A percentile compares a stretch with the other conserved stretches of the same genome.
Conservation (phyloP, 2,329 filamentous ascomycete genomes). For the Neonectria coccinea region DNA sequence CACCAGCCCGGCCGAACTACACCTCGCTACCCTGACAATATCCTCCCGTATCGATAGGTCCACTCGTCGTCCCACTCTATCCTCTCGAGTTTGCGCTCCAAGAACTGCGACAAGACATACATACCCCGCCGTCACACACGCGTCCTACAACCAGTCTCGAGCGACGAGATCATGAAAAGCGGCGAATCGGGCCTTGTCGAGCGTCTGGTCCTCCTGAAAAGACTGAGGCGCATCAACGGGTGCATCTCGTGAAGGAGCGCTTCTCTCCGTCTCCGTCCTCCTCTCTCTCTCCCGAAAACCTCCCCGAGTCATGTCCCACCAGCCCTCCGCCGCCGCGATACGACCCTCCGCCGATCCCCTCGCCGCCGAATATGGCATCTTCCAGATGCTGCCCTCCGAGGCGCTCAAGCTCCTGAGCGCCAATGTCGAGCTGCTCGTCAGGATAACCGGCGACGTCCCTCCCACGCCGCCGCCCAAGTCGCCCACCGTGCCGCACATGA, state of each 20-base stretch:
- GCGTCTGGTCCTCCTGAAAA: slow-evolving; percentile 41
- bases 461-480: slow-evolving; percentile 79
- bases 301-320: slow-evolving; percentile 41
- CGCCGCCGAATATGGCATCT: slow-evolving; percentile 70
- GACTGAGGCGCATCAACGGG: slow-evolving; percentile 43
- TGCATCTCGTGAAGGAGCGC: slow-evolving; percentile 40
- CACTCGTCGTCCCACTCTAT: slow-evolving; percentile 43
- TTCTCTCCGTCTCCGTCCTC: background rate
- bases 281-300: background rate
- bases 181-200: slow-evolving; percentile 40
- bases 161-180: slow-evolving; percentile 46
- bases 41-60: slow-evolving; percentile 29
- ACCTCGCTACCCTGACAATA: background rate
- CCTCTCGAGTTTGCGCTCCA: slow-evolving; percentile 42
- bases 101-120: slow-evolving; percentile 34
- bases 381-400: slow-evolving; percentile 76
- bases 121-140: slow-evolving; percentile 20
- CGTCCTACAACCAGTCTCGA: slow-evolving; percentile 29
- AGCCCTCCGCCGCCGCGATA: slow-evolving; percentile 35
- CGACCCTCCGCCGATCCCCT: slow-evolving; percentile 52
- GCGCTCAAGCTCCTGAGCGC: slow-evolving; percentile 84
- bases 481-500: slow-evolving; percentile 74
- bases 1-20: background rate
- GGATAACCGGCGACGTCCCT: slow-evolving; percentile 80
- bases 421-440: slow-evolving; percentile 77